These are phyloP conservation scores for Penicillium bovifimosum DNA, from an alignment of 495 filamentous ascomycete species.

Conservation along the genomic window DNA sequence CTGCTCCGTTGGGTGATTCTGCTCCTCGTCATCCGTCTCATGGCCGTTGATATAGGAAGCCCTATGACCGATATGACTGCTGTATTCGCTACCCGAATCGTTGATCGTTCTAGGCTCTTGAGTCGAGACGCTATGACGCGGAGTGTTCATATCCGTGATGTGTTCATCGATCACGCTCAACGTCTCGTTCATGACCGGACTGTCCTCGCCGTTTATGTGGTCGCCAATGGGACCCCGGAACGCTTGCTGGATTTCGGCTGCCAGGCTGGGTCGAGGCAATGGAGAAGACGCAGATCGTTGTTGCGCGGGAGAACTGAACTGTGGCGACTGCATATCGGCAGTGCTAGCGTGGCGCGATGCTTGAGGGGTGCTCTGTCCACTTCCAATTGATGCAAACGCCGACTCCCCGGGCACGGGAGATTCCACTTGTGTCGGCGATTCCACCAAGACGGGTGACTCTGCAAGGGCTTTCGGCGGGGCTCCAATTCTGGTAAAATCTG, in stretches of 20 bases:
- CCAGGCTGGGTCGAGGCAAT: constrained; percentile 34
- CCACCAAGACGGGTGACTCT: constrained; percentile 24
- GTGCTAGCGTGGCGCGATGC: constrained; percentile 43
- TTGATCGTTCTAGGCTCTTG: constrained; percentile 55
- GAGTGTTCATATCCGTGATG: constrained; percentile 86
- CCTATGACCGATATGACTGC: constrained; percentile 67
- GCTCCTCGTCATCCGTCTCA: constrained; percentile 72
- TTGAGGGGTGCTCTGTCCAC: constrained; percentile 43
- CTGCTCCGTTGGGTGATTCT: constrained; percentile 48
- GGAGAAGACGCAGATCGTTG: constrained; percentile 42
- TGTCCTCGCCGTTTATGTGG: constrained; percentile 49
- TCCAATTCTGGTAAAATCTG: constrained; percentile 18
- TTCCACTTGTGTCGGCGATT: constrained; percentile 22
- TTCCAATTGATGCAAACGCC: constrained; percentile 23
- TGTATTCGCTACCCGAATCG: constrained; percentile 88
- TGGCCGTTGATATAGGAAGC: constrained; percentile 87
- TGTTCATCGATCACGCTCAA: constrained; percentile 97
- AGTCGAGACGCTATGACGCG: constrained; percentile 51
- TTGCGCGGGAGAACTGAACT: constrained; percentile 22
- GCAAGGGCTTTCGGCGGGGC: not conserved
- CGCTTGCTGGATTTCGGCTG: constrained; percentile 42
- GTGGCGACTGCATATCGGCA: constrained; percentile 24
- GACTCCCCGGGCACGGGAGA: constrained; percentile 14
- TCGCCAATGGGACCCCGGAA: constrained; percentile 42
- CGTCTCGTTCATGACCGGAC: constrained; percentile 93